Base-by-base conservation (phyloP, 2,329 filamentous ascomycete species). In the Aphanoascus verrucosus region DNA sequence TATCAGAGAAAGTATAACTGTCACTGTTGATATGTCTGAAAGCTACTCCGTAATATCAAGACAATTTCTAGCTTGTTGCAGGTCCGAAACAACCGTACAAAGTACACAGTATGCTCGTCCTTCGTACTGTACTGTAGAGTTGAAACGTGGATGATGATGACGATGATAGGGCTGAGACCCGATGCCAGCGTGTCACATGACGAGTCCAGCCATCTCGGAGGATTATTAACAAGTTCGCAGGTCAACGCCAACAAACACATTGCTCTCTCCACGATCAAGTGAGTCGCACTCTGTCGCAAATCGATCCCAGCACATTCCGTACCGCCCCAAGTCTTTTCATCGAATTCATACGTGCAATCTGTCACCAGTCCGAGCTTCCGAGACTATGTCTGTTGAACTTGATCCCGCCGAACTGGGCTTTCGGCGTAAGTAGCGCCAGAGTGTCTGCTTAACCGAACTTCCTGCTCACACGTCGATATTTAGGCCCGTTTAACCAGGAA, bases 341-440 rank as follows among this genome's bases (percentile, higher is more conserved):
- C 46, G 32, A 49, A 49, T 49, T 54, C 59, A 5, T 58, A 52
- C 55, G 57, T 57, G 56, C 55, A 57, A 50, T 56, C 58, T 55
- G 61, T 56, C 51, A 52, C 54, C 54, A 35, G 54, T 52, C n/a
- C 20, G 40, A 44, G 40, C 49, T 51, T 37, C 28, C 3, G 23
- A 62, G 73, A 79, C 65, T 74, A 97, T 97, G 93, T 94, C 91
- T 64, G 85, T 98, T 75, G 87, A 95, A 65, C 87, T 98, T 68
- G 84, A 93, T 65, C 93, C 91, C 56, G 72, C 81, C 62, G 93
- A 97, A 80, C 83, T 98, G 68, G 86, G 83, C 75, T 98, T 98
- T 76, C 85, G 84, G 74, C 86, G 93, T 97, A 61, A 60, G 72
- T 63, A 51, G 28, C 53, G 11, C 32, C 38, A 20, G 31, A 43